Evolutionary conservation across 2,329 filamentous ascomycete genomes (phyloP), one percentile per base, ranked within the genome.

Genomic region (Graphium sp.): DNA sequence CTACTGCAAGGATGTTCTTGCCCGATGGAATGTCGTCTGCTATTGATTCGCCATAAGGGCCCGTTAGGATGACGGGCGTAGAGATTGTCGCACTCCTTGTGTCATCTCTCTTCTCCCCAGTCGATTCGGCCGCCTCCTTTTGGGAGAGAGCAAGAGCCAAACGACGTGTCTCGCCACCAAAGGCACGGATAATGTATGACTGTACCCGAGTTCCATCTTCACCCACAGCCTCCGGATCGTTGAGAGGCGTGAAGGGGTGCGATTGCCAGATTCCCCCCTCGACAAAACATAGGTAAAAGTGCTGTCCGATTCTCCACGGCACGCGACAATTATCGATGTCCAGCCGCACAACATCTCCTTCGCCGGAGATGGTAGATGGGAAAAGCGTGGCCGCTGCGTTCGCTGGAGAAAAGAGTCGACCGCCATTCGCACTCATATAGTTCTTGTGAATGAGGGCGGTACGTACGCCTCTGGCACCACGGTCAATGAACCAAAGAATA

Each of bases 241-340:
- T 71, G 7, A 72, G 52, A 0, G 72, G 68, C 0, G 74, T 80
- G 41, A 81, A 77, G 0, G 76, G 76, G 40, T 82, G 76, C 0
- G 70, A 71, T 46, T 82, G 74, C 72, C 74, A 80, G 39, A 81
- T 61, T 39, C 62, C 74, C 18, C 68, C 54, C 34, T 73, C 62
- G 0, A 70, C 56, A 39, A 82, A 81, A 44, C 65, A 75, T 11
- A 81, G 53, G 40, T 70, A 81, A 45, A 77, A 81, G 42, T 82
- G 77, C 46, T 81, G 70, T 7, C 77, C 75, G 9, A 76, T 53
- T 9, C 56, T 51, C 74, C 75, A 82, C 0, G 62, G 45, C 17
- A 61, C 57, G 29, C 76, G 70, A 2, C 58, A 45, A 36, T 77
- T 69, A 2, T 63, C 50, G 34, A 81, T 70, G 30, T 82, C 74